Evolutionary conservation across 1,139 yeast species (phyloP).

Genomic region (Scheffersomyces quercinus): DNA sequence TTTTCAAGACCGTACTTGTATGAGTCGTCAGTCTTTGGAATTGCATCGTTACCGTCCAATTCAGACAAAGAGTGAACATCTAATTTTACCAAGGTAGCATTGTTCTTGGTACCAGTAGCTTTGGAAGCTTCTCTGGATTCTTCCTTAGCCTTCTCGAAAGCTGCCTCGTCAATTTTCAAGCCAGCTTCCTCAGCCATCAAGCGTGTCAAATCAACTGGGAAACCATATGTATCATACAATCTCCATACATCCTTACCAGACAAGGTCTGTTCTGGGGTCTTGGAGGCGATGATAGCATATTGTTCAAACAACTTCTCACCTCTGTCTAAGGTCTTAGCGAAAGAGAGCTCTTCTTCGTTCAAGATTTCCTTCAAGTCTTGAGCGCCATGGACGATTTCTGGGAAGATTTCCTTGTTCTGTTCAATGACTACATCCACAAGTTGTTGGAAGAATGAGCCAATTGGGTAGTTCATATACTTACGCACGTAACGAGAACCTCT

Average conservation of each 20-base stretch:
- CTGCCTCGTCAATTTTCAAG: slow-evolving; percentile 86
- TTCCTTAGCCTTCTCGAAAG: slow-evolving; percentile 84
- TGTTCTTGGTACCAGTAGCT: slow-evolving; percentile 69
- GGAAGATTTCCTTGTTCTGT: slow-evolving; percentile 86
- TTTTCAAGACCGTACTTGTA: slow-evolving; percentile 70
- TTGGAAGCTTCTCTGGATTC: slow-evolving; percentile 94
- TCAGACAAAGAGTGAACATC: slow-evolving; percentile 87
- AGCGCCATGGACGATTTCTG: slow-evolving; percentile 76
- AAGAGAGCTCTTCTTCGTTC: slow-evolving; percentile 93
- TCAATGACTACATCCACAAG: slow-evolving; percentile 91
- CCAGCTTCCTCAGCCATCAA: slow-evolving; percentile 99
- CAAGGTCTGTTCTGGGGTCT: slow-evolving; percentile 71
- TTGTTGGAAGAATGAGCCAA: slow-evolving; percentile 89
- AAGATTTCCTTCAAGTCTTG: slow-evolving; percentile 83
- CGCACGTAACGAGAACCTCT: slow-evolving; percentile 98
- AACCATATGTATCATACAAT: slow-evolving; percentile 97
- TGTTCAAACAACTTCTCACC: slow-evolving; percentile 97
- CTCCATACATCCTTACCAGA: slow-evolving; percentile 98
- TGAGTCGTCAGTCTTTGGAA: slow-evolving; percentile 82
- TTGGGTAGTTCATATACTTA: slow-evolving; percentile 93
- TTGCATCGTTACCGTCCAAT: slow-evolving; percentile 54
- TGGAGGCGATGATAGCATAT: slow-evolving; percentile 81
- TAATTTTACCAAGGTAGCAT: slow-evolving; percentile 65
- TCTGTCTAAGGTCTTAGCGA: slow-evolving; percentile 92
- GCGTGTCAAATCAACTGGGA: slow-evolving; percentile 97